phyloP scores from a whole-genome alignment of 2,329 filamentous ascomycete genomes.

The Rachicladosporium sp. region DNA sequence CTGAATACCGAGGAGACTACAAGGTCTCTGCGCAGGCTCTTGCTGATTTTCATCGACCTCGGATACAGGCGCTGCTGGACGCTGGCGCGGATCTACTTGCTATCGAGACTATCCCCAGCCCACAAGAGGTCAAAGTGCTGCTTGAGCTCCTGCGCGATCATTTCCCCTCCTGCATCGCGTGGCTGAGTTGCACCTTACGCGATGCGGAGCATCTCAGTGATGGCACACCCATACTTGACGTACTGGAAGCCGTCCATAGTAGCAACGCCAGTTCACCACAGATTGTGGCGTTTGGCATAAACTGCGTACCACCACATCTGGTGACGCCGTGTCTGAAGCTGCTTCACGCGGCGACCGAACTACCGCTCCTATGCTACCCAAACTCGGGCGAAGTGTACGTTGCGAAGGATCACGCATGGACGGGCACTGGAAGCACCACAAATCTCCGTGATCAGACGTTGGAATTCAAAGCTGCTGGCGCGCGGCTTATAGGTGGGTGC shows the following conservation, averaged over 20 bases:
- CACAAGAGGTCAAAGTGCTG: slow-evolving; percentile 28
- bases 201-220: slow-evolving; percentile 29
- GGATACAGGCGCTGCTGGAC: slow-evolving; percentile 29
- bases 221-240: slow-evolving; percentile 26
- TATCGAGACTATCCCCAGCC: slow-evolving; percentile 33
- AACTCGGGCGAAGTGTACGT: slow-evolving; percentile 38
- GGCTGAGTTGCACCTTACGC: slow-evolving; percentile 31
- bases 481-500: slow-evolving; percentile 34
- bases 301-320: slow-evolving; percentile 29
- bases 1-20: slow-evolving; percentile 36
- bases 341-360: slow-evolving; percentile 20
- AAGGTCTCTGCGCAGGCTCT: slow-evolving; percentile 17
- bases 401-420: slow-evolving; percentile 15
- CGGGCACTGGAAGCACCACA: slow-evolving; percentile 15
- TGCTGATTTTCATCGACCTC: slow-evolving; percentile 31
- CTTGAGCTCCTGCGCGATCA: slow-evolving; percentile 26
- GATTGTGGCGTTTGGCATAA: slow-evolving; percentile 33
- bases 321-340: slow-evolving; percentile 23
- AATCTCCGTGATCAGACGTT: slow-evolving; percentile 12
- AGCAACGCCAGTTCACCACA: slow-evolving; percentile 10
- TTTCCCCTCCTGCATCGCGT: slow-evolving; percentile 26
- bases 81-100: slow-evolving; percentile 33
- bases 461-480: slow-evolving; percentile 26
- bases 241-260: slow-evolving; percentile 19
- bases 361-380: slow-evolving; percentile 28